phyloP scores from a whole-genome alignment of 202 grass and related monocot genomes.

The Schoenoplectus triqueter region DNA sequence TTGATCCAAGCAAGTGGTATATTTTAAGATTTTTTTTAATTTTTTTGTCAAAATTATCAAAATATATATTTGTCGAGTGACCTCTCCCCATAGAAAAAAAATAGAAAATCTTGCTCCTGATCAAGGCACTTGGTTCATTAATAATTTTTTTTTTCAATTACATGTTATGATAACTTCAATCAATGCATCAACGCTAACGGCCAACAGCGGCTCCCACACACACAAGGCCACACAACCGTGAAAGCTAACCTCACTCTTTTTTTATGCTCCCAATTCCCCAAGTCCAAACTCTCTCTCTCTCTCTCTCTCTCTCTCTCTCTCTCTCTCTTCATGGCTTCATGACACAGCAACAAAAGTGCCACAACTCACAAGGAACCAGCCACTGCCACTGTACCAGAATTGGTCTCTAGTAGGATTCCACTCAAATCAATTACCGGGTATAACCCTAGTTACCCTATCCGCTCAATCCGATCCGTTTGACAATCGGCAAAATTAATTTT shows the following conservation, averaged over 20 bases:
- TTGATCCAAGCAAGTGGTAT: background rate
- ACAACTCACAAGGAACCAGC: background rate
- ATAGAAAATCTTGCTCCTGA: too few relatives aligned
- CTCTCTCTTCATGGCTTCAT: background rate
- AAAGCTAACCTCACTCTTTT: conserved; percentile 35
- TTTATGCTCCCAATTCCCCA: background rate
- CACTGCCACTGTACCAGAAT: background rate
- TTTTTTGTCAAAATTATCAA: too few relatives aligned
- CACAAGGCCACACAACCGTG: conserved; percentile 37
- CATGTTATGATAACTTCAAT: too few relatives aligned
- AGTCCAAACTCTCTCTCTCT: background rate
- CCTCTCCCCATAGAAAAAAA: too few relatives aligned
- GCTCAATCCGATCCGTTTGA: background rate
- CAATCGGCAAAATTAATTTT: background rate
- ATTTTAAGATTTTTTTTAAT: background rate
- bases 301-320: background rate
- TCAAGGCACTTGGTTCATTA: too few relatives aligned
- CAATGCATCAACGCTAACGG: conserved; percentile 25
- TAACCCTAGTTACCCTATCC: background rate
- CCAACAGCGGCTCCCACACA: conserved; percentile 20
- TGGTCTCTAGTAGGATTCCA: conserved; percentile 23
- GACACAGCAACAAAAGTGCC: conserved; percentile 15
- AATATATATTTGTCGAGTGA: too few relatives aligned
- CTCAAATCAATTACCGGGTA: background rate
- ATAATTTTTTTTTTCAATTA: too few relatives aligned